Conservation (phyloP, 148 eudicot species). For the Rhododendron ovatum region DNA sequence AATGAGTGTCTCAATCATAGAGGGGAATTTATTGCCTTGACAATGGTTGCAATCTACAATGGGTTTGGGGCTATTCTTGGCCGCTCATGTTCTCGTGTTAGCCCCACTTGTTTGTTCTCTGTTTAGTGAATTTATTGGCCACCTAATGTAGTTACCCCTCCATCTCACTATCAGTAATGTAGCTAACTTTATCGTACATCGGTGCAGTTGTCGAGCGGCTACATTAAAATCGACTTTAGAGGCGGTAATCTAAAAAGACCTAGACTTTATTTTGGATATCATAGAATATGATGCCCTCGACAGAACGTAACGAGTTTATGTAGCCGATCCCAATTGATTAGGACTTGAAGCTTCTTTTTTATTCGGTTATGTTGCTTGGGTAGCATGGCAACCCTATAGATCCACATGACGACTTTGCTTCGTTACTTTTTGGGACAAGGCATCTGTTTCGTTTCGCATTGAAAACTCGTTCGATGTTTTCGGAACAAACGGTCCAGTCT, state of each 20-base stretch:
- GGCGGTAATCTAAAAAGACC: background rate
- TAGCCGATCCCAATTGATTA: background rate
- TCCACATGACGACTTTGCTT: background rate
- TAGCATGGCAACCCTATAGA: background rate
- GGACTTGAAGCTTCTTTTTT: background rate
- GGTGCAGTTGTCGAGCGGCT: background rate
- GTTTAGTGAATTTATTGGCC: background rate
- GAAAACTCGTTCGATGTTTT: too few species aligned
- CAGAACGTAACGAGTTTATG: background rate
- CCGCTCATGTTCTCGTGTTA: background rate
- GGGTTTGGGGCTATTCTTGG: background rate
- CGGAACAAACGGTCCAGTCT: too few species aligned
- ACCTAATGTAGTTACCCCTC: background rate
- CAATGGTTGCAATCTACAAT: background rate
- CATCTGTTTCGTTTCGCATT: too few species aligned
- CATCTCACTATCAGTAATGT: background rate
- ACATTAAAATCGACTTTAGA: background rate
- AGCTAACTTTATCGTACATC: background rate
- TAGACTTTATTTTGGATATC: background rate
- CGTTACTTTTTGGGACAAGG: background rate
- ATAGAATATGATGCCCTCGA: background rate
- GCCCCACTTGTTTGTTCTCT: background rate
- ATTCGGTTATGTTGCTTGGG: background rate
- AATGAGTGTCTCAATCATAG: background rate
- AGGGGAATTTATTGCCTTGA: background rate